Percentiles rank a stretch among this genome's conserved stretches.
These are phyloP conservation scores for Wickerhamiella azymoides DNA, from an alignment of 805 yeast genomes.

Conservation along the genomic window DNA sequence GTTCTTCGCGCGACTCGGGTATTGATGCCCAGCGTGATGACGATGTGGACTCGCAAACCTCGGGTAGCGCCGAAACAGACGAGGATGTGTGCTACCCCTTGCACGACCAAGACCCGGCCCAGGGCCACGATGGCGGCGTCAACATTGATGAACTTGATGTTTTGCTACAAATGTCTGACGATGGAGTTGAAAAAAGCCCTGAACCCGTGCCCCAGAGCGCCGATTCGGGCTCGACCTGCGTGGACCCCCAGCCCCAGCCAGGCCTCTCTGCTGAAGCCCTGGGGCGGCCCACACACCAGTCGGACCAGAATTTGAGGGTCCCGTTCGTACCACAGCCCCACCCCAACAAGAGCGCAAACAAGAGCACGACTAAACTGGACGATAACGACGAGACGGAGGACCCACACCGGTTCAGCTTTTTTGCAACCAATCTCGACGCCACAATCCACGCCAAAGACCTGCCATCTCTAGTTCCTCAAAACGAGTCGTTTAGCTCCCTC, in stretches of 20 bases:
- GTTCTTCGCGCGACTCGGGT: slow-evolving; percentile 1
- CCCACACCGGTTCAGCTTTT: slow-evolving; percentile 58
- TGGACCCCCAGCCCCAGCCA: slow-evolving; percentile 3
- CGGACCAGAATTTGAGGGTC: neutral
- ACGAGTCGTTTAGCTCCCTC: slow-evolving; percentile 49
- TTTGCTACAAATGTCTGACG: slow-evolving; percentile 15
- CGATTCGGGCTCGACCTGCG: slow-evolving; percentile 1
- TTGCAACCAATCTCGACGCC: slow-evolving; percentile 67
- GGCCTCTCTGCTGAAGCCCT: neutral
- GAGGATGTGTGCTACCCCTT: slow-evolving; percentile 97
- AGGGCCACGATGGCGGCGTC: slow-evolving; percentile 39
- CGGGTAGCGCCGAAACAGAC: slow-evolving; percentile 59
- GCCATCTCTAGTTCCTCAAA: slow-evolving; percentile 50
- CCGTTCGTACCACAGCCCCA: slow-evolving; percentile 1
- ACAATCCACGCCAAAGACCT: slow-evolving; percentile 84
- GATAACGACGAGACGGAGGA: neutral
- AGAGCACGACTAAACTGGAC: neutral
- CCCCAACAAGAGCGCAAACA: neutral
- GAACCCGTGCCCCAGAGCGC: neutral
- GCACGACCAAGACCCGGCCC: slow-evolving; percentile 35
- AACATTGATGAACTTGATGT: slow-evolving; percentile 73
- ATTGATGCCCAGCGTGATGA: slow-evolving; percentile 6
- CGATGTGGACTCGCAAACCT: slow-evolving; percentile 1
- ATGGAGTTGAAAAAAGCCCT: slow-evolving; percentile 4
- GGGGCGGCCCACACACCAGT: neutral